These are phyloP conservation scores for Leccinellum luteum DNA, from an alignment of 768 basidiomycete genomes.

Conservation along the genomic window DNA sequence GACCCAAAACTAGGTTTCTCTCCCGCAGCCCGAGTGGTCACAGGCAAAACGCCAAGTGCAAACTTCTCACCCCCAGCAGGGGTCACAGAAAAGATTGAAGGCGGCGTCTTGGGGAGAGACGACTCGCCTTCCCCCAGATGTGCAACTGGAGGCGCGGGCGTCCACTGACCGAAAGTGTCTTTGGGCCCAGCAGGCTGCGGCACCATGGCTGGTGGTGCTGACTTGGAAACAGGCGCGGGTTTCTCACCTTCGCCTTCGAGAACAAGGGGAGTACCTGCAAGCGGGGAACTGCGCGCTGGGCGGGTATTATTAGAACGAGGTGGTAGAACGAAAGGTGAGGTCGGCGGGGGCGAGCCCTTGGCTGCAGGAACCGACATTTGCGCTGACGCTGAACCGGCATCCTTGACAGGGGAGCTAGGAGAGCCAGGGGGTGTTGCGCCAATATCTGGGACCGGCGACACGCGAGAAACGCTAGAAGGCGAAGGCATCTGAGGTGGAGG, in stretches of 20 bases:
- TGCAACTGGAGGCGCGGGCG: conserved; percentile 14
- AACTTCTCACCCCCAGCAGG: conserved; percentile 14
- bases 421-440: conserved; percentile 67
- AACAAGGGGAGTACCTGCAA: conserved; percentile 54
- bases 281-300: conserved; percentile 73
- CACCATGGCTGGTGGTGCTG: conserved; percentile 16
- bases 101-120: conserved; percentile 45
- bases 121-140: conserved; percentile 22
- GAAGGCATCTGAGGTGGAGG: conserved; percentile 30
- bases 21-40: background rate
- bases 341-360: conserved; percentile 16
- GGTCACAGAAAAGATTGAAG: conserved; percentile 42
- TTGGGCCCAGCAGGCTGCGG: conserved; percentile 43
- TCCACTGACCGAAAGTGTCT: conserved; percentile 36
- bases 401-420: conserved; percentile 55
- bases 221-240: conserved; percentile 13
- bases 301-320: conserved; percentile 48
- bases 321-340: conserved; percentile 42
- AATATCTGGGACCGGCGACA: conserved; percentile 37
- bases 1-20: background rate
- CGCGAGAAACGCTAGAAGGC: conserved; percentile 15
- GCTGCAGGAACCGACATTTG: conserved; percentile 16
- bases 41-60: conserved; percentile 5
- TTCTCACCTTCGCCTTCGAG: conserved; percentile 37
- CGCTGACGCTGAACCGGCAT: conserved; percentile 21